Evolutionary conservation across 148 eudicot genomes (phyloP), one percentile per base, ranked within the genome.

Genomic region (Cornus florida): DNA sequence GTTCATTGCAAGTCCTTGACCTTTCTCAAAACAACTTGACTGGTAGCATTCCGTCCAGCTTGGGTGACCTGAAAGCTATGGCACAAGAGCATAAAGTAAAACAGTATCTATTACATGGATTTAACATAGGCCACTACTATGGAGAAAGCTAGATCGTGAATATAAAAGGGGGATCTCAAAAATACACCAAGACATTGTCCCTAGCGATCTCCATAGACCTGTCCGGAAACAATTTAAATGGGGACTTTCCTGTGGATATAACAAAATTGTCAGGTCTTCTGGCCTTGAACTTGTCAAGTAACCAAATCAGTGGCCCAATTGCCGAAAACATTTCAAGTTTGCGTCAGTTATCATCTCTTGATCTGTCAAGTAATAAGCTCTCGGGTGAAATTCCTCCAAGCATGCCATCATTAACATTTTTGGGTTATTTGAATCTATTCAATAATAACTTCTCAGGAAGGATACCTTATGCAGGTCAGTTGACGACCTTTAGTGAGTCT

Each of bases 391-490:
- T 90, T 76, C 93, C 93, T 20, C 20, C 79, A 50, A 81, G 88
- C 86, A 70, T 88, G 72, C 70, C 87, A 9, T 73, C 56, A 17
- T 67, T 89, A 14, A 79, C 76, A 31, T 78, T 71, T 60, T 73
- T 91, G 78, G 77, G 80, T 28, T 84, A 39, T 77, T 77, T 91
- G 33, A 80, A 91, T 71, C 22, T 91, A 71, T 89, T 89, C 22
- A n/a, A n/a, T n/a, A n/a, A n/a, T n/a, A n/a, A n/a, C n/a, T n/a
- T n/a, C n/a, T n/a, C n/a, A n/a, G n/a, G n/a, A 31, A 70, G 22
- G 75, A 86, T 89, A 22, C 94, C 94, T n/a, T 13, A 19, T 7
- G 80, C 80, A 5, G 86, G 87, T 68, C 92, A 91, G 39, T 20
- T 88, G 64, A 56, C 80, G 24, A 83, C 84, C 38, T 87, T 84